Percentiles rank a stretch among this genome's conserved stretches.
Conservation (phyloP, 2,329 filamentous ascomycete genomes). For the Colletotrichum karsti region DNA sequence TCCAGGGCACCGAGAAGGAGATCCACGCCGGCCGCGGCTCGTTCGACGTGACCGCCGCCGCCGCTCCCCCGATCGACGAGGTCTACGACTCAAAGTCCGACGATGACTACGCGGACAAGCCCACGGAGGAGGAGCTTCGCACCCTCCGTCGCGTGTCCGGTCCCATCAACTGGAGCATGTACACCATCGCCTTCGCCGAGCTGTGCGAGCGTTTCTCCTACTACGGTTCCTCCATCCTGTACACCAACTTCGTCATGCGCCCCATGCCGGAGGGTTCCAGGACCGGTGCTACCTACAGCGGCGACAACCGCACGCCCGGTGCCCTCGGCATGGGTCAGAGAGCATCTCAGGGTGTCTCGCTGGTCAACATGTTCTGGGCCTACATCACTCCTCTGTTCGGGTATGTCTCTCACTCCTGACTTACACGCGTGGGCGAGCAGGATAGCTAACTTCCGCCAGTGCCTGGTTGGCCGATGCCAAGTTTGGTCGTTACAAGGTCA, state of each 20-base stretch:
- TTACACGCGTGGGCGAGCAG: neutral
- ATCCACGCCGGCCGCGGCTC: conserved; percentile 31
- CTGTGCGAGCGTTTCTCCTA: conserved; percentile 82
- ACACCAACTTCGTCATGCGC: conserved; percentile 72
- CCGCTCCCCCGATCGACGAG: conserved; percentile 29
- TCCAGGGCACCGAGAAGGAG: conserved; percentile 32
- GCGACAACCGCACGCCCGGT: conserved; percentile 48
- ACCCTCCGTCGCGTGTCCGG: conserved; percentile 72
- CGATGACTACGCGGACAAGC: conserved; percentile 47
- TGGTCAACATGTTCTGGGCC: conserved; percentile 70
- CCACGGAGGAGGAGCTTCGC: conserved; percentile 68
- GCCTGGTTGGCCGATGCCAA: conserved; percentile 73
- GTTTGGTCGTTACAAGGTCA: conserved; percentile 77
- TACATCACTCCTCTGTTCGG: conserved; percentile 68
- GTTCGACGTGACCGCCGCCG: conserved; percentile 32
- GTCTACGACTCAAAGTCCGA: conserved; percentile 36
- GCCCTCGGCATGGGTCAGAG: conserved; percentile 67
- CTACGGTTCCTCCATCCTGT: conserved; percentile 76
- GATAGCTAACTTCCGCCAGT: conserved; percentile 36
- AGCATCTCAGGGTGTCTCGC: conserved; percentile 56
- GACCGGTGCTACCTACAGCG: conserved; percentile 56
- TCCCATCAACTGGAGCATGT: conserved; percentile 71
- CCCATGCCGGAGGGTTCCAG: conserved; percentile 60
- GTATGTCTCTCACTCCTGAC: conserved; percentile 39
- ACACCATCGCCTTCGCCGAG: conserved; percentile 77